Percentiles rank a stretch among this genome's conserved stretches.
Conservation (phyloP, 768 basidiomycete genomes). For the Agrocybe chaxingu region DNA sequence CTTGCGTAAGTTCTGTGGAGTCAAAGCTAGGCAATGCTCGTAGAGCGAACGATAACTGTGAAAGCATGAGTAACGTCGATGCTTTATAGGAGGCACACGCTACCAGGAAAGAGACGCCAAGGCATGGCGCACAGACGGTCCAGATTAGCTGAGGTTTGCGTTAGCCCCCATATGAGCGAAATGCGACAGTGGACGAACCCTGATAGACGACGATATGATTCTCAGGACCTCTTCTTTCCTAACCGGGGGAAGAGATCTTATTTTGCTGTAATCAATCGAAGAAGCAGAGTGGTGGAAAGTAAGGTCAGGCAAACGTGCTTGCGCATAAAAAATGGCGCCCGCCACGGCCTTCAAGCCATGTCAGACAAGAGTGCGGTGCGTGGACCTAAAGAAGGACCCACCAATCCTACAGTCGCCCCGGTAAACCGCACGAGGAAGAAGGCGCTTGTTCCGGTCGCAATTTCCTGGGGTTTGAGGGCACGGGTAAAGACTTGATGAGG, state of each 20-base stretch:
- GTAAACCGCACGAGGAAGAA: slow-evolving; percentile 89
- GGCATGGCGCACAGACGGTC: slow-evolving; percentile 67
- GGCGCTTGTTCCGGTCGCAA: slow-evolving; percentile 79
- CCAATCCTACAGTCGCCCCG: slow-evolving; percentile 79
- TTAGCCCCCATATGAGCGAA: slow-evolving; percentile 1
- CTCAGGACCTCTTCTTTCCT: slow-evolving; percentile 45
- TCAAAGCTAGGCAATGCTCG: slow-evolving; percentile 34
- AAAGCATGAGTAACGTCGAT: slow-evolving; percentile 1
- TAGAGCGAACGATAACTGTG: slow-evolving; percentile 39
- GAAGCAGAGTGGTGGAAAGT: slow-evolving; percentile 36
- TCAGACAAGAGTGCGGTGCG: slow-evolving; percentile 14
- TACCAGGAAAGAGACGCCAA: slow-evolving; percentile 65
- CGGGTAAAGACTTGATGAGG: slow-evolving; percentile 79
- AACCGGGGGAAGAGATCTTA: slow-evolving; percentile 42
- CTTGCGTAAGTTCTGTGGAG: slow-evolving; percentile 5
- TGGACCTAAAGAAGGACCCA: slow-evolving; percentile 28
- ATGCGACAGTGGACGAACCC: slow-evolving; percentile 36
- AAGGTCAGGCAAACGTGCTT: slow-evolving; percentile 43
- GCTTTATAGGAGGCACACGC: slow-evolving; percentile 10
- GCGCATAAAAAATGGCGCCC: slow-evolving; percentile 67
- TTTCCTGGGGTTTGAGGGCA: slow-evolving; percentile 59
- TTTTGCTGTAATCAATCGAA: slow-evolving; percentile 52
- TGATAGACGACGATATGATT: slow-evolving; percentile 59
- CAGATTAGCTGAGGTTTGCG: slow-evolving; percentile 54
- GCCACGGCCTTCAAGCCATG: slow-evolving; percentile 57